These are phyloP conservation scores for Epichloe elymi DNA, from an alignment of 2,329 filamentous ascomycete species.

Conservation along the genomic window DNA sequence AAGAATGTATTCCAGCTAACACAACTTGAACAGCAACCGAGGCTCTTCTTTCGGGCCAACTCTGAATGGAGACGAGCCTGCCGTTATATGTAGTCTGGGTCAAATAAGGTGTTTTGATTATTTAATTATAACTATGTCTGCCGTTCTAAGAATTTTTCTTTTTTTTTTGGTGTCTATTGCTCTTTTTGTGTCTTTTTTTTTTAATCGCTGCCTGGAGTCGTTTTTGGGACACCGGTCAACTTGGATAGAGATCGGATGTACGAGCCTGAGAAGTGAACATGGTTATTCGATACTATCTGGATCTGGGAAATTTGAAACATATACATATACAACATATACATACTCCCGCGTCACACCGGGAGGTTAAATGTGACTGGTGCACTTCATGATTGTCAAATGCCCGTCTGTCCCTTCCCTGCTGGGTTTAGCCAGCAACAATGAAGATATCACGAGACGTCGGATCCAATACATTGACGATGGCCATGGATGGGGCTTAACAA, in stretches of 20 bases:
- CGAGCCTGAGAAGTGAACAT: not conserved
- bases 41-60: constrained; percentile 62
- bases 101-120: not conserved
- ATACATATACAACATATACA: not conserved
- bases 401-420: not conserved
- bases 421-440: not conserved
- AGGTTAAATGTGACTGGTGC: no score
- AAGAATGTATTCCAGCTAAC: not conserved
- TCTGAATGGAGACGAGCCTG: constrained; percentile 32
- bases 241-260: not conserved
- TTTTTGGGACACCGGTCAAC: not conserved
- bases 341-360: no score
- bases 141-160: not conserved
- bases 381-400: not conserved
- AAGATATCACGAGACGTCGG: no score
- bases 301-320: not conserved
- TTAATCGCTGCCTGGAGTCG: constrained; percentile 1
- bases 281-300: not conserved
- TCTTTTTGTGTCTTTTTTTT: not conserved
- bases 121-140: not conserved
- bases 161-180: not conserved
- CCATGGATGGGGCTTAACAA: no score
- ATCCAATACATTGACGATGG: no score
- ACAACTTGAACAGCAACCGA: constrained; percentile 47
- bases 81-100: not conserved